A percentile compares a stretch with the other conserved stretches of the same genome.
phyloP scores from a whole-genome alignment of 352 stramenopile genomes.

The Phytophthora gonapodyides region DNA sequence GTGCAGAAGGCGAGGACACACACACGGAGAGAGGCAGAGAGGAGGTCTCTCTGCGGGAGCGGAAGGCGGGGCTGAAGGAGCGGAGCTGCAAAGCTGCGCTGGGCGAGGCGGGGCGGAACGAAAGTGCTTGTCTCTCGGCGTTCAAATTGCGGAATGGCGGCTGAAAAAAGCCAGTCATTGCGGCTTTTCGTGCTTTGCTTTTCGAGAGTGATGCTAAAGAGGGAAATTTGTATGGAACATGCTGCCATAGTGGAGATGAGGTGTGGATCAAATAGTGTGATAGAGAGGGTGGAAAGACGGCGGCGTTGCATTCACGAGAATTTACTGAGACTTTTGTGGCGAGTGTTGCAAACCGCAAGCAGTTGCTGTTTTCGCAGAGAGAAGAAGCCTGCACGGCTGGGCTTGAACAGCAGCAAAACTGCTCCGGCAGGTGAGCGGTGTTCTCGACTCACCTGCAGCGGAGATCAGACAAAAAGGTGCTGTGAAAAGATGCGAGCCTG shows the following conservation, averaged over 20 bases:
- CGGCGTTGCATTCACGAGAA: conserved; percentile 22
- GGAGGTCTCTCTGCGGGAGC: conserved; percentile 13
- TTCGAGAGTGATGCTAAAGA: neutral
- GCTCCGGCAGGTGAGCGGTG: too few species aligned
- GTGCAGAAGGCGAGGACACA: conserved; percentile 16
- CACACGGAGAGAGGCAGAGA: conserved; percentile 30
- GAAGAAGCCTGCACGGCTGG: neutral
- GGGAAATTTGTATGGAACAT: neutral
- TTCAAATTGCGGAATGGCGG: conserved; percentile 41
- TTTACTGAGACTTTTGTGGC: conserved; percentile 26
- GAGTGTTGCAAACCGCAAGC: conserved; percentile 21
- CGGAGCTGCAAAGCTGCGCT: conserved; percentile 15
- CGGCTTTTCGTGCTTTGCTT: neutral
- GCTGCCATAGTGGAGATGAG: neutral
- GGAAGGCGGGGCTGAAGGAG: neutral
- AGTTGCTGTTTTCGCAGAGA: conserved; percentile 15
- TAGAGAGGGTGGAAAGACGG: neutral
- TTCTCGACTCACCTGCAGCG: too few species aligned
- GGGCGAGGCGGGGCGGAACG: conserved; percentile 6
- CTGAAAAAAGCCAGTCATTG: conserved; percentile 23
- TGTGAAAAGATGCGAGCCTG: too few species aligned
- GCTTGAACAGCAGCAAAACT: neutral
- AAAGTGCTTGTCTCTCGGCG: conserved; percentile 8
- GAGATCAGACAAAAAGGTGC: too few species aligned
- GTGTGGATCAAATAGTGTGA: neutral